Evolutionary conservation across 2,329 filamentous ascomycete species (phyloP).

Genomic region (Stagonosporopsis cucurbitacearum): DNA sequence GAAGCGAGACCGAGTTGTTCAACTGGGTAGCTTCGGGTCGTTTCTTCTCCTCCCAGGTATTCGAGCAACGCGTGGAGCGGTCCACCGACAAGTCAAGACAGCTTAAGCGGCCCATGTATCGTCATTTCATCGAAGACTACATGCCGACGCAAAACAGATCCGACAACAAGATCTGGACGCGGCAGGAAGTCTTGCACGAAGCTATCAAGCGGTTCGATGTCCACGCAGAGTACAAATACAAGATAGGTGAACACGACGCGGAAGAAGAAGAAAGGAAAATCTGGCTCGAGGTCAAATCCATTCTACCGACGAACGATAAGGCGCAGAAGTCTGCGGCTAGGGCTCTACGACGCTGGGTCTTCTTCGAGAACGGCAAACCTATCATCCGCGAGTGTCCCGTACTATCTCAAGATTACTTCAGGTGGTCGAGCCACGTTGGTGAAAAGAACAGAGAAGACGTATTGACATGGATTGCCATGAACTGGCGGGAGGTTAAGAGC

Average conservation of each 20-base stretch:
- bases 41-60: slow-evolving; percentile 61
- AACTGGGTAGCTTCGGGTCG: slow-evolving; percentile 65
- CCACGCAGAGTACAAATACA: slow-evolving; percentile 53
- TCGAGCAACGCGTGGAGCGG: slow-evolving; percentile 43
- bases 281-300: slow-evolving; percentile 55
- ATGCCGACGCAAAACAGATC: slow-evolving; percentile 60
- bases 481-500: slow-evolving; percentile 40
- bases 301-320: slow-evolving; percentile 35
- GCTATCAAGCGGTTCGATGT: slow-evolving; percentile 62
- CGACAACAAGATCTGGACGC: slow-evolving; percentile 21
- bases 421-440: slow-evolving; percentile 32
- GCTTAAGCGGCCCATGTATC: slow-evolving; percentile 63
- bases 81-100: slow-evolving; percentile 65
- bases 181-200: slow-evolving; percentile 59
- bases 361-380: slow-evolving; percentile 32
- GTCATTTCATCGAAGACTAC: slow-evolving; percentile 68
- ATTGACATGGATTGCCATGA: slow-evolving; percentile 38
- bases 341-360: slow-evolving; percentile 46
- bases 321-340: slow-evolving; percentile 33
- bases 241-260: slow-evolving; percentile 48
- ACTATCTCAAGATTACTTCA: slow-evolving; percentile 18
- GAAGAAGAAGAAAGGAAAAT: slow-evolving; percentile 50
- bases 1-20: slow-evolving; percentile 63
- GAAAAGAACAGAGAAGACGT: slow-evolving; percentile 19
- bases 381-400: slow-evolving; percentile 24